These are phyloP conservation scores for Beauveria sp. DNA, from an alignment of 2,329 filamentous ascomycete genomes.

Conservation along the genomic window DNA sequence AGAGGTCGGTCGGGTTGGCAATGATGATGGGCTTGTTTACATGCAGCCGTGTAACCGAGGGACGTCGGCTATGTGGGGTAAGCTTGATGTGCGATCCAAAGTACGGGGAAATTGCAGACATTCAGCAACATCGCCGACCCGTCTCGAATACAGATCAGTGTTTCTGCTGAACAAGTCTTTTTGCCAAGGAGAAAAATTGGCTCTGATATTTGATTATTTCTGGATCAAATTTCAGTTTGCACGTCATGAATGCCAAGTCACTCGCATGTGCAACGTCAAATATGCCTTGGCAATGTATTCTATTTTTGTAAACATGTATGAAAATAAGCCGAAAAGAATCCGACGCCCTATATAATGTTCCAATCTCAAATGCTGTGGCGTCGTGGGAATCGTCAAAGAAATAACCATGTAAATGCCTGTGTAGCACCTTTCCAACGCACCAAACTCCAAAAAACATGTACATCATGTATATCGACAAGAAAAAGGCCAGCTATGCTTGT, in stretches of 20 bases:
- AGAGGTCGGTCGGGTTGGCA: neutral
- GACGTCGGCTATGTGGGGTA: conserved; percentile 8
- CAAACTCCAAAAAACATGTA: conserved; percentile 8
- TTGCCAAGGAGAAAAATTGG: neutral
- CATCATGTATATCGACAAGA: neutral
- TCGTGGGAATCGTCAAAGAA: conserved; percentile 10
- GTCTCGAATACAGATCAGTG: too few relatives aligned
- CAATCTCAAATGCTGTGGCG: conserved; percentile 10
- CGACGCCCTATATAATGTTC: neutral
- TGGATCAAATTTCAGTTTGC: too few relatives aligned
- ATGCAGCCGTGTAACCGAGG: conserved; percentile 7
- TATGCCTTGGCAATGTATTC: neutral
- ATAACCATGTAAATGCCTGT: conserved; percentile 10
- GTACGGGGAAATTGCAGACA: too few relatives aligned
- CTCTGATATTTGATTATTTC: neutral
- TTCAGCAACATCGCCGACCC: too few relatives aligned
- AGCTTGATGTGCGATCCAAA: neutral
- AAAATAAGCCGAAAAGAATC: neutral
- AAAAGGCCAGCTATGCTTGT: neutral
- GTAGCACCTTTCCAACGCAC: conserved; percentile 1
- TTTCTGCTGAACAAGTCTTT: too few relatives aligned
- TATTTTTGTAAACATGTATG: neutral
- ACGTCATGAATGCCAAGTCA: too few relatives aligned
- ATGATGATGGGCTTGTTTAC: neutral
- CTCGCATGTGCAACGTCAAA: neutral